Evolutionary conservation across 2,329 filamentous ascomycete genomes (phyloP).

Genomic region (Fusarium lateritium): DNA sequence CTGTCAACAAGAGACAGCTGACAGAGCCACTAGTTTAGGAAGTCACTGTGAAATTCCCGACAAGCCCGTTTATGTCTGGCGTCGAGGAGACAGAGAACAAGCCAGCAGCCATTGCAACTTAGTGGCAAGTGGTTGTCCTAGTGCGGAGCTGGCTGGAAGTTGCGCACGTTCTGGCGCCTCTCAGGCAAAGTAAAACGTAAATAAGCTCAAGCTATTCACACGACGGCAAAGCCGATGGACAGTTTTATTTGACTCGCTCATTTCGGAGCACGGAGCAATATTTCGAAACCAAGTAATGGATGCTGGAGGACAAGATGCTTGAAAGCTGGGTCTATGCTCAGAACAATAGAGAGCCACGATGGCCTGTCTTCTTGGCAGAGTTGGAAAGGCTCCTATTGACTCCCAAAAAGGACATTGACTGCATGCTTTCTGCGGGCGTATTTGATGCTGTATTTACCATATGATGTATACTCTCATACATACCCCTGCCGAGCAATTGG

Average conservation of each 20-base stretch:
- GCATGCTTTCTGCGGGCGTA: conserved; percentile 25
- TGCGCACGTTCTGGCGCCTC: conserved; percentile 7
- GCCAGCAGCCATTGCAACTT: conserved; percentile 4
- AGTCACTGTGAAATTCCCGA: neutral
- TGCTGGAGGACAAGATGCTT: neutral
- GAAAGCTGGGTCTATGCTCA: conserved; percentile 9
- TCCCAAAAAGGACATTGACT: conserved; percentile 17
- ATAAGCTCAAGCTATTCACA: conserved; percentile 23
- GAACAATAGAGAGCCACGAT: conserved; percentile 39
- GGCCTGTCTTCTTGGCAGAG: conserved; percentile 10
- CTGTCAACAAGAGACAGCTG: neutral
- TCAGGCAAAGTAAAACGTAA: neutral
- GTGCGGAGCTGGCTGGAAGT: conserved; percentile 11
- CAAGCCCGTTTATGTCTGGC: neutral
- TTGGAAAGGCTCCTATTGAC: conserved; percentile 26
- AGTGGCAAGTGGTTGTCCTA: conserved; percentile 7
- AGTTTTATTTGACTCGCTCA: conserved; percentile 1
- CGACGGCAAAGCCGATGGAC: conserved; percentile 26
- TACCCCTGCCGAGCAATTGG: conserved; percentile 13
- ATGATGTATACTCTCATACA: conserved; percentile 2
- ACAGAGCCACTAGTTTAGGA: neutral
- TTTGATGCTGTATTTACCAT: conserved; percentile 10
- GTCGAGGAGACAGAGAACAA: neutral
- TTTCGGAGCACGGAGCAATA: conserved; percentile 14
- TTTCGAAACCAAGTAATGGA: conserved; percentile 14